Base-by-base conservation (phyloP, 169 alveolate genomes). In the Sarcocystis neurona region DNA sequence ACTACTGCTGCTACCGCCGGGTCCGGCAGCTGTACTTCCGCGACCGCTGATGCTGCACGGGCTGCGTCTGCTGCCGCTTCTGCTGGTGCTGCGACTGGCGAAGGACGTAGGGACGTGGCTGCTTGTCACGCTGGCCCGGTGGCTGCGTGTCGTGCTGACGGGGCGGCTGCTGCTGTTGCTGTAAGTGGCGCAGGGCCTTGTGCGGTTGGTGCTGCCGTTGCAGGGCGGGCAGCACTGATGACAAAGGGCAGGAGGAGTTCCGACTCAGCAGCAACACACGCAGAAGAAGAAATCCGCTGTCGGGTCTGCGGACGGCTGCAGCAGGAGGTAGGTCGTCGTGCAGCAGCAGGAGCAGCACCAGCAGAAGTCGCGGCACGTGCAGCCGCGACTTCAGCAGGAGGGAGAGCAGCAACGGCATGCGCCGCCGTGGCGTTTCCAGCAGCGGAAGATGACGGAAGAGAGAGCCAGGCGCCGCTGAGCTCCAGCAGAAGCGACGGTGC, bases 401-500 rank as follows among this genome's bases (percentile, higher is more conserved):
- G 41, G 75, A 30, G 75, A 30, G 43, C 12, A 30, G 30, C 6
- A 63, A 20, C 15, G 30, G 75, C 6, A 8, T 12, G 30, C 12
- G 66, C 66, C 12, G 66, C 30, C 23, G 66, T 53, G 66, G 23
- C 30, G 12, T 23, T 15, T 12, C 30, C 66, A 23, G 66, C 12
- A 53, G 66, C 30, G 66, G 66, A 53, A 23, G 66, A 53, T 12
- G 66, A 12, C 12, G 30, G 66, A 23, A 12, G 30, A 53, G 66
- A 15, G 66, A 23, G 12, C 66, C 23, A 53, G 66, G 66, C n/a
- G 10, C 30, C 2, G 30, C 2, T 72, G 56, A 72, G 41, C 34
- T 5, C 82, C 34, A 72, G 82, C 46, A n/a, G 82, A 12, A 72
- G 82, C 32, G 82, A 72, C 15, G 82, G 82, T 10, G 41, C 56